Conservation (phyloP, 2,329 filamentous ascomycete genomes). For the Apiospora phragmitis region DNA sequence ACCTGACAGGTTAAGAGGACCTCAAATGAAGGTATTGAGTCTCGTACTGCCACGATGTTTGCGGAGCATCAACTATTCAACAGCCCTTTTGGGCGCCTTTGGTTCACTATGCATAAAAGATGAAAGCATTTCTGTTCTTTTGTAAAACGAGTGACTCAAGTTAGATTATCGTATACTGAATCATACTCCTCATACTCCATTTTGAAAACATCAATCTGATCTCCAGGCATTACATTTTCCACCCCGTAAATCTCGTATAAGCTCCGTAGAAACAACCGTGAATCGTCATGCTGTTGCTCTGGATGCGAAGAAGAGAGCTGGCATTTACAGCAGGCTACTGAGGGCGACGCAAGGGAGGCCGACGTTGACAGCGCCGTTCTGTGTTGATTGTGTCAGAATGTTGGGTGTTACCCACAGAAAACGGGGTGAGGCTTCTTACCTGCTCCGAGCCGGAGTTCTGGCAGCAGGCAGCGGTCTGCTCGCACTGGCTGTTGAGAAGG, state of each 20-base stretch:
- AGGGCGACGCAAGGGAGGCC: slow-evolving; percentile 32
- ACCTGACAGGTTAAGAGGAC: no score
- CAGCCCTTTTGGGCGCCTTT: no score
- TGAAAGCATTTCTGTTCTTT: neutral
- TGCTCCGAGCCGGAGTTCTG: slow-evolving; percentile 28
- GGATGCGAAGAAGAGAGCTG: neutral
- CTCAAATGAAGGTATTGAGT: no score
- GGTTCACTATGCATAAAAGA: neutral
- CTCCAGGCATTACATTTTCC: slow-evolving; percentile 27
- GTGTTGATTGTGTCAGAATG: neutral
- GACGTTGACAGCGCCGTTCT: slow-evolving; percentile 31
- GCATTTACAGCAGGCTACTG: slow-evolving; percentile 29
- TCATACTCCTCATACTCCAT: neutral
- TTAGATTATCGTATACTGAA: neutral
- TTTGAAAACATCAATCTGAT: neutral
- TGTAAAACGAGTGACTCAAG: slow-evolving; percentile 4
- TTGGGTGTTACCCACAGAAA: no score
- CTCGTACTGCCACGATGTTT: no score
- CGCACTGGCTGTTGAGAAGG: slow-evolving; percentile 31
- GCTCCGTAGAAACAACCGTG: slow-evolving; percentile 11
- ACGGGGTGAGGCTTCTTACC: slow-evolving; percentile 19
- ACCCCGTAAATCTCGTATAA: slow-evolving; percentile 27
- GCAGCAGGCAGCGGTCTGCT: slow-evolving; percentile 34
- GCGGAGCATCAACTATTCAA: no score
- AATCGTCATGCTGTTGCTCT: neutral